Evolutionary conservation across 139 green algal species (phyloP), one percentile per base, ranked within the genome.

Genomic region (Picochlorum costavermella): DNA sequence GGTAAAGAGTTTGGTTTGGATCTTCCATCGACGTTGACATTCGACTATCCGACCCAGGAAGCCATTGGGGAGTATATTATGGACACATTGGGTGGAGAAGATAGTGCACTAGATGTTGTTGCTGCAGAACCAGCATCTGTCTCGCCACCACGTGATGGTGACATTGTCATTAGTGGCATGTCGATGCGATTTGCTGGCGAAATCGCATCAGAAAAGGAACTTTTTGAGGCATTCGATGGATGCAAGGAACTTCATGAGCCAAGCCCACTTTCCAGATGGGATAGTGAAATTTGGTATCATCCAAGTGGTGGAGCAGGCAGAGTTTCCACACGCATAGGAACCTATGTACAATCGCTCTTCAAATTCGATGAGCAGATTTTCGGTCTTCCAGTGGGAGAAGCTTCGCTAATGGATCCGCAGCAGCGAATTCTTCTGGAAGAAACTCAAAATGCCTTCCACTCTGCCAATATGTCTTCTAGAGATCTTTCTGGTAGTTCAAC

Each of bases 361-460:
- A 10, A 61, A n/a, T 95, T 95, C 66, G 88, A 95, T 60, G 9
- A 73, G 2, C 63, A 74, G 0, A 73, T 69, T 0, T 94, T 94
- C 60, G 76, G 75, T 3, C 44, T 94, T 13, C 71, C 69, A 17
- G 31, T 30, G 3, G 62, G 51, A 11, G 87, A 95, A 72, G 78
- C 81, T 2, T 56, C 64, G 0, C 37, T 85, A 23, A 91, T 95
- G 83, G 87, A 94, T 66, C 86, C 86, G 1, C 86, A 94, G 68
- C 76, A 86, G 66, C 77, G 87, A 13, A 40, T 94, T 53, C 78
- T 91, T 50, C 65, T 92, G 46, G 76, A 90, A 57, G 69, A 90
- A 30, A 67, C 63, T 36, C 25, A 50, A 33, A 55, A 49, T 30
- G 26, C 64, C 6, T 75, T 59, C 25, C 36, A 59, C 4, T 48